Conservation (phyloP, 805 yeast genomes). For the Yarrowia sp. region DNA sequence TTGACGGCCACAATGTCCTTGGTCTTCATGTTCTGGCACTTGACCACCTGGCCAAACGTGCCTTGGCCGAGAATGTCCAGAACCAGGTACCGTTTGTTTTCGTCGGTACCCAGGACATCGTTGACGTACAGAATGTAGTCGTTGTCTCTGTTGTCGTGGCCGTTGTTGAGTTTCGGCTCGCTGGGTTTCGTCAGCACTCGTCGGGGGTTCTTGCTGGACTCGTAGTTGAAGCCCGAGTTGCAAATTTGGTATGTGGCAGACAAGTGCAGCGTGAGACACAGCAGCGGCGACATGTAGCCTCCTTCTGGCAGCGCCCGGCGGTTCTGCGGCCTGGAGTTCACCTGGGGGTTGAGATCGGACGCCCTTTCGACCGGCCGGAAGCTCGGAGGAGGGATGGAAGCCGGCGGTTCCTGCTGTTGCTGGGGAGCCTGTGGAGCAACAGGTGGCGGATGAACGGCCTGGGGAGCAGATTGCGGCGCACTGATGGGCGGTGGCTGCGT, state of each 20-base stretch:
- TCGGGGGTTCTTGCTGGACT: conserved; percentile 84
- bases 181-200: conserved; percentile 92
- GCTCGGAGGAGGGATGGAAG: conserved; percentile 46
- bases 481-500: neutral
- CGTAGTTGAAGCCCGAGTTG: conserved; percentile 83
- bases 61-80: conserved; percentile 94
- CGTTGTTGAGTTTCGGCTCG: conserved; percentile 80
- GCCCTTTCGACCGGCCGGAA: conserved; percentile 49
- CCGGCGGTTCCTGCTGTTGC: conserved; percentile 11
- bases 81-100: conserved; percentile 85
- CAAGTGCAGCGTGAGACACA: conserved; percentile 77
- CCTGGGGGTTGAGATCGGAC: conserved; percentile 50
- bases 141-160: conserved; percentile 84
- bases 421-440: conserved; percentile 4
- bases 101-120: conserved; percentile 86
- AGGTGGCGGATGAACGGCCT: neutral
- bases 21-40: conserved; percentile 80
- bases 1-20: conserved; percentile 93
- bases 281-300: conserved; percentile 63
- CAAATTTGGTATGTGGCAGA: conserved; percentile 84
- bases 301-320: conserved; percentile 52
- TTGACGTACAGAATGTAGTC: conserved; percentile 94
- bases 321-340: conserved; percentile 46
- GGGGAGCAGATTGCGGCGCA: conserved; percentile 5
- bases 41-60: conserved; percentile 97